Base-by-base conservation (phyloP, 768 basidiomycete species). In the Guyanaporus albipodus region DNA sequence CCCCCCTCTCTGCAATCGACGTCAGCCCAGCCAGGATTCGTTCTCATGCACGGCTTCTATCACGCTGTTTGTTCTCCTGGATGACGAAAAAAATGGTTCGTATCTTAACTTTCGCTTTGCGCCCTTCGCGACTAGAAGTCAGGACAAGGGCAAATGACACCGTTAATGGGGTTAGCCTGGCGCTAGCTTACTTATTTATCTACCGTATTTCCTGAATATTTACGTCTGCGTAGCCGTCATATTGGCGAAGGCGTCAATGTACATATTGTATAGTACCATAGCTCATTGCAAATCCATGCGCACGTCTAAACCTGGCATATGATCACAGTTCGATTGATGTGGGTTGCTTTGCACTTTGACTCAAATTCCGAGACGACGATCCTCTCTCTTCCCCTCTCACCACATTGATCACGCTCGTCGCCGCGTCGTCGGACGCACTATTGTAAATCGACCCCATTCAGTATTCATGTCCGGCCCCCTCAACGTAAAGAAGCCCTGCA, bases 381-480 rank as follows among this genome's bases (percentile, higher is more conserved):
- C n/a, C n/a, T n/a, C n/a, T n/a, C n/a, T 60, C 59, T 29, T 46
- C 37, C 29, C 45, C 24, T n/a, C 47, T 34, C 34, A 21, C 49
- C 49, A 50, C 51, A 28, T 18, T 38, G 54, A 58, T 58, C 49
- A 47, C 49, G 56, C 22, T 47, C 49, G 49, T 39, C 49, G 32
- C 42, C 46, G 34, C 42, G n/a, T n/a, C n/a, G n/a, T n/a, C n/a
- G n/a, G n/a, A n/a, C n/a, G n/a, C n/a, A n/a, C n/a, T n/a, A n/a
- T n/a, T n/a, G n/a, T n/a, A n/a, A n/a, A n/a, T n/a, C n/a, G n/a
- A n/a, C n/a, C n/a, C n/a, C n/a, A n/a, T n/a, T n/a, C n/a, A n/a
- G n/a, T n/a, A 39, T 55, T 60, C 59, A 60, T 62, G 53, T 60
- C 59, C 57, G 58, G 47, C 44, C n/a, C n/a, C n/a, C n/a, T n/a